Conservation (phyloP, 345 rosid species). For the Citrus hindsii region DNA sequence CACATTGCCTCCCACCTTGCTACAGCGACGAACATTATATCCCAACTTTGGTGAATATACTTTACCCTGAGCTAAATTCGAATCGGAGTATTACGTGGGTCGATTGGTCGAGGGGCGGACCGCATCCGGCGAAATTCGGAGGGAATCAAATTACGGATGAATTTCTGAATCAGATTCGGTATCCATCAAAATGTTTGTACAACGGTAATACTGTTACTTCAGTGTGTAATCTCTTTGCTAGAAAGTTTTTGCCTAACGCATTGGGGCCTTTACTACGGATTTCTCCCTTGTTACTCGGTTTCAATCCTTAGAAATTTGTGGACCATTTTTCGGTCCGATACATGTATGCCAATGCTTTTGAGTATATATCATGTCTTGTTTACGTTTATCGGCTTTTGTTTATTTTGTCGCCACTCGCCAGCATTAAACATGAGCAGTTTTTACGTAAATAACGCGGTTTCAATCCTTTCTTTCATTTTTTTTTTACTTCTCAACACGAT, state of each 20-base stretch:
- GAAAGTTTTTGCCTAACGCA: constrained; percentile 51
- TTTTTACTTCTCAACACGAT: no score
- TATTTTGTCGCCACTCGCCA: no score
- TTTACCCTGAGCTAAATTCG: constrained; percentile 27
- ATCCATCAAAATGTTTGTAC: constrained; percentile 41
- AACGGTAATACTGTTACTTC: constrained; percentile 29
- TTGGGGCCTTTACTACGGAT: constrained; percentile 55
- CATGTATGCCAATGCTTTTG: not conserved
- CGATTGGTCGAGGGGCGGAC: constrained; percentile 60
- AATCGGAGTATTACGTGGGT: constrained; percentile 68
- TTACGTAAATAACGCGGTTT: no score
- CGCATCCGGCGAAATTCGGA: constrained; percentile 59
- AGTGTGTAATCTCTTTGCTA: constrained; percentile 53
- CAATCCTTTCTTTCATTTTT: no score
- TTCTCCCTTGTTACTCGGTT: constrained; percentile 49
- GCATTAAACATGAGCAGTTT: no score
- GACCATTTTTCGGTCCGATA: not conserved
- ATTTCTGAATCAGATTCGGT: constrained; percentile 44
- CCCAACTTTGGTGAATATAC: constrained; percentile 52
- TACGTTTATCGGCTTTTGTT: no score
- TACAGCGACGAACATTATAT: constrained; percentile 72
- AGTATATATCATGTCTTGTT: not conserved
- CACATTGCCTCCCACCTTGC: constrained; percentile 52
- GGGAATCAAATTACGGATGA: constrained; percentile 44
- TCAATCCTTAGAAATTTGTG: constrained; percentile 26